Base-by-base conservation (phyloP, 345 rosid genomes). In the Orychophragmus violaceus region DNA sequence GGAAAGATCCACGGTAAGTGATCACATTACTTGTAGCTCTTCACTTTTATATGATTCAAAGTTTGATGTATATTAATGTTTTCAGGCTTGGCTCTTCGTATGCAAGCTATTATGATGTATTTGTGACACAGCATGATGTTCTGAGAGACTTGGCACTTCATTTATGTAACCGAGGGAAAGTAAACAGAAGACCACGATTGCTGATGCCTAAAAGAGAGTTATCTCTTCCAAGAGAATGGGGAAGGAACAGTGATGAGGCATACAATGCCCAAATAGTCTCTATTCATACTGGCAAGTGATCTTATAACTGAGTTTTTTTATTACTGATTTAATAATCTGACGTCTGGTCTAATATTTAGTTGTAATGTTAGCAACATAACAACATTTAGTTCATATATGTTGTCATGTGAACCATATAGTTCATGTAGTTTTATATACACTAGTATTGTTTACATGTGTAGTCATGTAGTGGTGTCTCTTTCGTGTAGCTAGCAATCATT, bases 121-220 rank as follows among this genome's bases (percentile, higher is more conserved):
- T 76, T 48, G 88, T 87, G 50, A 84, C 82, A 42, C 97, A 88
- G 53, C 99, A 94, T 71, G 99, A 94, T 76, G 96, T 90, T 66
- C 67, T 94, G 64, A 79, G 99, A 46, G 97, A 88, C 77, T 87
- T 94, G 5, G 96, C 99, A 7, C 74, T 94, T 75, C 77, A 87
- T 75, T 57, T 84, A 61, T 77, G 80, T 74, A 83, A 68, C 22
- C 54, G 16, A 5, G 89, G 76, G 13, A 67, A 80, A 19, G 65
- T 87, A 36, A 81, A 80, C 69, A 76, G 65, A 9, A 74, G 91
- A 62, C 53, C 66, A 51, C 54, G 95, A 30, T 55, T 94, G 27
- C 61, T 94, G 58, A 88, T 94, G 99, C 92, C 96, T 0, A 77
- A 75, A 66, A 85, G 90, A 77, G 96, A 81, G 30, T 3, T 30